Evolutionary conservation across 352 stramenopile species (phyloP).

Genomic region (Pythium aquatile): DNA sequence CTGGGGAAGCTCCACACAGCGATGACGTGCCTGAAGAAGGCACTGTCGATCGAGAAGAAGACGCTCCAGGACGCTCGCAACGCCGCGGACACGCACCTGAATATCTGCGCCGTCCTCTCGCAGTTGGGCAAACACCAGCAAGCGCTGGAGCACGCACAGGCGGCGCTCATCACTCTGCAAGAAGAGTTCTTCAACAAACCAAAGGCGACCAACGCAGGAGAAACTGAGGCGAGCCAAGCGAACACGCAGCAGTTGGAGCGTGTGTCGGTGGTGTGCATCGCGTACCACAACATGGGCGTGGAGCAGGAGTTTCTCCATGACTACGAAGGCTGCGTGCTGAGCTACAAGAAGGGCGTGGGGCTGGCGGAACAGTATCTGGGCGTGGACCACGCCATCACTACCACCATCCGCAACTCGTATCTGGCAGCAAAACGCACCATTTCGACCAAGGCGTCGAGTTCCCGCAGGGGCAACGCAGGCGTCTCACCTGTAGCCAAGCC

Average conservation of each 20-base stretch:
- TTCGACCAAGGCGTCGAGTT: slow-evolving; percentile 26
- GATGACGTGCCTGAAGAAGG: slow-evolving; percentile 90
- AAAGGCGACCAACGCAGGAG: background rate
- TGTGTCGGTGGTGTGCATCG: slow-evolving; percentile 92
- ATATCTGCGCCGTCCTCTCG: slow-evolving; percentile 91
- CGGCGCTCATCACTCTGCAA: slow-evolving; percentile 87
- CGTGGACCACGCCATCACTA: slow-evolving; percentile 83
- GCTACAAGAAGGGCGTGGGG: slow-evolving; percentile 91
- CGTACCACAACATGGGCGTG: slow-evolving; percentile 95
- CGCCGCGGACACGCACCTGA: slow-evolving; percentile 92
- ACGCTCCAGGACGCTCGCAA: slow-evolving; percentile 67
- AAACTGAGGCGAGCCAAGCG: background rate
- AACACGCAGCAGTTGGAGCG: slow-evolving; percentile 52
- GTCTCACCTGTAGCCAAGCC: slow-evolving; percentile 8
- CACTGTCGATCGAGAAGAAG: slow-evolving; percentile 81
- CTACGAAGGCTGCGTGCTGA: slow-evolving; percentile 77
- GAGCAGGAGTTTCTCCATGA: slow-evolving; percentile 94
- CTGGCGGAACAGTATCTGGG: slow-evolving; percentile 89
- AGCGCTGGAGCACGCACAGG: slow-evolving; percentile 87
- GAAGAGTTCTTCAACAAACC: slow-evolving; percentile 73
- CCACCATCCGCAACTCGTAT: slow-evolving; percentile 89
- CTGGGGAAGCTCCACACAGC: slow-evolving; percentile 87
- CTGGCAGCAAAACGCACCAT: slow-evolving; percentile 76
- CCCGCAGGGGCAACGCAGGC: background rate
- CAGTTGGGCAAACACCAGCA: slow-evolving; percentile 84